These are phyloP conservation scores for Globisporangium spinosum DNA, from an alignment of 352 stramenopile genomes.

Conservation along the genomic window DNA sequence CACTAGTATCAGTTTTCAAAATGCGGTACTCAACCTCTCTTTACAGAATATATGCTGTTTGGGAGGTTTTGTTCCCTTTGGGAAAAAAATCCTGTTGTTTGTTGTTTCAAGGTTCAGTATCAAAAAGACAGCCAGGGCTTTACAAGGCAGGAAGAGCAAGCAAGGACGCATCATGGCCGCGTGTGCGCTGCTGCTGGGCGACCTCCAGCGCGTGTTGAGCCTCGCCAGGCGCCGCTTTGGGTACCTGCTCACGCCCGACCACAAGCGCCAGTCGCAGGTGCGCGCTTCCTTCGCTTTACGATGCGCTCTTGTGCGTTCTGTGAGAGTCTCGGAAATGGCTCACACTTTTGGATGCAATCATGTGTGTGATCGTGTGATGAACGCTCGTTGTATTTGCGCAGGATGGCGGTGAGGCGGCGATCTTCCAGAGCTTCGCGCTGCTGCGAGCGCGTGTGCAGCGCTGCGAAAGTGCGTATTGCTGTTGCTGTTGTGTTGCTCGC, in stretches of 20 bases:
- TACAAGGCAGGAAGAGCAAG: neutral
- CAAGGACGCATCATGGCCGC: conserved; percentile 16
- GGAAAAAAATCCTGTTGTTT: too few species aligned
- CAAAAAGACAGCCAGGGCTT: neutral
- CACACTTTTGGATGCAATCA: neutral
- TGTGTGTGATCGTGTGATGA: neutral
- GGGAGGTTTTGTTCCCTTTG: too few species aligned
- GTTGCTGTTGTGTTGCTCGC: neutral
- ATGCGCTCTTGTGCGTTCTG: neutral
- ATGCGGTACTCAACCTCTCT: too few species aligned
- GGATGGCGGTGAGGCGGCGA: conserved; percentile 37
- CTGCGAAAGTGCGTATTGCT: conserved; percentile 43
- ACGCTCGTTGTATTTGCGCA: conserved; percentile 13
- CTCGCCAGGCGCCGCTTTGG: conserved; percentile 53
- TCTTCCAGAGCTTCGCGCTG: conserved; percentile 62
- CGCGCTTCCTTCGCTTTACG: neutral
- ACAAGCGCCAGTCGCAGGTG: conserved; percentile 24
- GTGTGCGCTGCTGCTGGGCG: conserved; percentile 60
- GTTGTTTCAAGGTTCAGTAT: neutral
- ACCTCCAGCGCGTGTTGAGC: conserved; percentile 71
- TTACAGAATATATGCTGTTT: too few species aligned
- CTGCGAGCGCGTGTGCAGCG: conserved; percentile 60
- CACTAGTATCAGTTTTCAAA: too few species aligned
- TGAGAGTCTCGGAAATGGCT: neutral
- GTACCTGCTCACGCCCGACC: conserved; percentile 32